These are phyloP conservation scores for Debaryomyces psychrophilus DNA, from an alignment of 1,139 yeast genomes.

Conservation along the genomic window DNA sequence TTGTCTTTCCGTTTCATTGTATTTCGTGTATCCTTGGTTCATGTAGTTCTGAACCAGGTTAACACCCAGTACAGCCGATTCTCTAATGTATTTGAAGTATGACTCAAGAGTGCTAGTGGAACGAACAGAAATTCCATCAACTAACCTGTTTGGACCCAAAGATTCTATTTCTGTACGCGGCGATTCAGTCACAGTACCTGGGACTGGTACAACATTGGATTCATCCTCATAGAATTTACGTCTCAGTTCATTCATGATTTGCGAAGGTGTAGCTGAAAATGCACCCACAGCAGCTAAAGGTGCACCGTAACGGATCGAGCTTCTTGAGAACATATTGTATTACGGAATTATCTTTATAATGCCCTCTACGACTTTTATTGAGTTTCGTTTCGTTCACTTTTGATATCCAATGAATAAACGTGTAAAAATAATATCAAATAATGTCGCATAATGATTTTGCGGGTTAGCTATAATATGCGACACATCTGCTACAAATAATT, in stretches of 20 bases:
- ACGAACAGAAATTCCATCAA: constrained; percentile 63
- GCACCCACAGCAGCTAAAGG: constrained; percentile 8
- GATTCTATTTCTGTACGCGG: constrained; percentile 46
- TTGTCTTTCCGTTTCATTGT: constrained; percentile 63
- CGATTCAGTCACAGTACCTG: constrained; percentile 59
- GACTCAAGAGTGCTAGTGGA: constrained; percentile 54
- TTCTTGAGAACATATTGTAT: constrained; percentile 7
- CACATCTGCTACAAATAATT: constrained; percentile 6
- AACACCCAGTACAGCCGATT: constrained; percentile 22
- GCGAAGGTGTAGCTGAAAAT: constrained; percentile 6
- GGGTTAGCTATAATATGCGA: constrained; percentile 6
- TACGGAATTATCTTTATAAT: background rate
- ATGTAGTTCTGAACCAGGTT: constrained; percentile 24
- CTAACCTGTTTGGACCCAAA: constrained; percentile 47
- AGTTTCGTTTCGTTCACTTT: background rate
- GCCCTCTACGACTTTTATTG: background rate
- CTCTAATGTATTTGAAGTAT: constrained; percentile 52
- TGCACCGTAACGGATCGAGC: constrained; percentile 6
- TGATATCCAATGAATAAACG: constrained; percentile 8
- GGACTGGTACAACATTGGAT: constrained; percentile 50
- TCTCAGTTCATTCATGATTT: constrained; percentile 32
- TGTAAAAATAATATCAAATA: constrained; percentile 4
- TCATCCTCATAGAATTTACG: constrained; percentile 68
- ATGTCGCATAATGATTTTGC: constrained; percentile 5
- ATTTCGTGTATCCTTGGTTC: constrained; percentile 47